These are phyloP conservation scores for Arthrocladium fulminans DNA, from an alignment of 2,329 filamentous ascomycete genomes.

Conservation along the genomic window DNA sequence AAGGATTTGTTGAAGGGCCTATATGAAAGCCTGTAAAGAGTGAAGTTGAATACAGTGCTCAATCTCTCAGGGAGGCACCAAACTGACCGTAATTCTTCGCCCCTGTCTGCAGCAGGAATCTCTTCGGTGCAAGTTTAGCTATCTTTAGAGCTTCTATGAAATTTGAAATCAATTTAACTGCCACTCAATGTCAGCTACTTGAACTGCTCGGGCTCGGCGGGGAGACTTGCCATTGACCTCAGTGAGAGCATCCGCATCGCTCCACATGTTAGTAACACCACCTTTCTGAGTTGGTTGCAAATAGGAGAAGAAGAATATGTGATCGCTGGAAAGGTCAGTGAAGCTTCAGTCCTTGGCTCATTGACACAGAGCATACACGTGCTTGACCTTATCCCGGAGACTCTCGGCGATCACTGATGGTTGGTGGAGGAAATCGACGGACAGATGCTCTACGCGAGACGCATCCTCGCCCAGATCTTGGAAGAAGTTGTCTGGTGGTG, in stretches of 20 bases:
- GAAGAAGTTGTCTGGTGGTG: constrained; percentile 27
- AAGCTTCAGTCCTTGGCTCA: neutral
- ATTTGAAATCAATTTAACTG: constrained; percentile 34
- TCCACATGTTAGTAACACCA: constrained; percentile 35
- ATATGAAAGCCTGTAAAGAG: too few species aligned
- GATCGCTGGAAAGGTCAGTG: constrained; percentile 25
- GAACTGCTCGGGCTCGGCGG: neutral
- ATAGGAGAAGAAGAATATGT: constrained; percentile 48
- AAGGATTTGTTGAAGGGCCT: constrained; percentile 36
- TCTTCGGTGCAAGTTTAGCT: constrained; percentile 35
- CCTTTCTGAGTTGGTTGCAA: constrained; percentile 39
- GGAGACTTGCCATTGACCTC: constrained; percentile 32
- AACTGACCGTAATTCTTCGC: constrained; percentile 47
- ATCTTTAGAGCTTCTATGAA: constrained; percentile 38
- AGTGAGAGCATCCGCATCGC: constrained; percentile 41
- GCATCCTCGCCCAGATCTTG: constrained; percentile 26
- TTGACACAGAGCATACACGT: constrained; percentile 13
- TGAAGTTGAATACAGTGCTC: too few species aligned
- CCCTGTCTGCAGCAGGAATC: constrained; percentile 43
- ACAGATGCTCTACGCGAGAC: constrained; percentile 33
- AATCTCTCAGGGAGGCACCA: too few species aligned
- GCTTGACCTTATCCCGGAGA: constrained; percentile 21
- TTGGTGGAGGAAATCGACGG: constrained; percentile 28
- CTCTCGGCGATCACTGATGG: constrained; percentile 22
- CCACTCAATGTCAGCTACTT: neutral